Base-by-base conservation (phyloP, 371 early-diverging fungal species). In the Umbelopsis sp. region DNA sequence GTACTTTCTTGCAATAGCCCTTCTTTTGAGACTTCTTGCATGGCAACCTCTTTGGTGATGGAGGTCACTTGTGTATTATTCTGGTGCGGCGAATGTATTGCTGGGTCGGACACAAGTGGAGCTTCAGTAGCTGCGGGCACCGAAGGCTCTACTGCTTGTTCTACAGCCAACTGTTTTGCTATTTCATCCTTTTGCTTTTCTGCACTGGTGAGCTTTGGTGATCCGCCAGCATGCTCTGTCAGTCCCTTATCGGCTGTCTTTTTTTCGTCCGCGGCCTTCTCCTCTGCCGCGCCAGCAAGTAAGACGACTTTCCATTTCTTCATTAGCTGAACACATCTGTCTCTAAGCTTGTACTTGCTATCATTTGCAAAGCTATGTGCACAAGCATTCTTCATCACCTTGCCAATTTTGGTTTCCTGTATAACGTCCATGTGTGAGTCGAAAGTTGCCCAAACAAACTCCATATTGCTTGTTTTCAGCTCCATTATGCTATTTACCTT, bases 401-500 rank as follows among this genome's bases (percentile, higher is more conserved):
- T 78, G 65, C 80, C 82, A 66, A 84, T 80, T 66, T 84, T 84
- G 71, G 84, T 84, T 69, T 81, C 82, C 84, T 78, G 50, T 32
- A 65, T 38, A 62, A 38, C 8, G 50, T 48, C 12, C 5, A 29
- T 50, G 50, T 65, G 46, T 65, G 46, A 65, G 65, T 65, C 3
- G 5, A 10, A 51, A 25, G 1, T 29, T 29, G 29, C 29, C 22
- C 22, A 29, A 29, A 4, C 29, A 29, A 29, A 3, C 3, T 29
- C 29, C 29, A 29, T 29, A 29, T 4, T 29, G 29, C 29, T 29
- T 3, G 4, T 29, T 29, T 29, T 22, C 22, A 22, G 22, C 29
- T 29, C 29, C 29, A 29, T 29, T 29, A 4, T 29, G 29, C 4
- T 29, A 69, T 74, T 22, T 77, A 84, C 84, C 78, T 75, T 75